Evolutionary conservation across 768 basidiomycete species (phyloP).

Genomic region (Kwoniella shandongensis): DNA sequence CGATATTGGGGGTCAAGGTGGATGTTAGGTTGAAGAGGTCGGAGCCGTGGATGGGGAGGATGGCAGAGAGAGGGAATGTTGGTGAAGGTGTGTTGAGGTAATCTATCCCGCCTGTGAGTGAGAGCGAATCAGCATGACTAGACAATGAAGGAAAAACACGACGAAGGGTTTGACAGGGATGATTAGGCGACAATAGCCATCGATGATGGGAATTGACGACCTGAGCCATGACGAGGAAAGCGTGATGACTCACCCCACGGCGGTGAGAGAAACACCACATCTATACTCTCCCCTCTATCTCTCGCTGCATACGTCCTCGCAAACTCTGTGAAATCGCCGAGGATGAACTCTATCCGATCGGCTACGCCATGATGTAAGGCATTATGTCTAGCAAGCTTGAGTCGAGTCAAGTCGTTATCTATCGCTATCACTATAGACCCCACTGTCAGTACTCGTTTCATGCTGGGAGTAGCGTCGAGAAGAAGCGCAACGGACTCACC

Average conservation of each 20-base stretch:
- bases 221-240: no score
- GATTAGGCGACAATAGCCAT: no score
- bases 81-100: slow-evolving; percentile 36
- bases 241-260: slow-evolving; percentile 94
- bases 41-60: slow-evolving; percentile 77
- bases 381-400: slow-evolving; percentile 89
- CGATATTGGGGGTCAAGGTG: slow-evolving; percentile 74
- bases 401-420: slow-evolving; percentile 77
- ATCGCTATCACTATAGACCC: slow-evolving; percentile 81
- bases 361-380: slow-evolving; percentile 91
- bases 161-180: slow-evolving; percentile 55
- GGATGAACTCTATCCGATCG: slow-evolving; percentile 90
- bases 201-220: slow-evolving; percentile 64
- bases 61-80: slow-evolving; percentile 66
- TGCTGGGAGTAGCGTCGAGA: not conserved
- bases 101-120: slow-evolving; percentile 42
- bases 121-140: slow-evolving; percentile 5
- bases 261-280: slow-evolving; percentile 88
- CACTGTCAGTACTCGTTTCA: not conserved
- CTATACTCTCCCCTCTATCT: slow-evolving; percentile 58
- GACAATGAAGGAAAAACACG: slow-evolving; percentile 24
- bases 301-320: slow-evolving; percentile 57
- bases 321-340: slow-evolving; percentile 80
- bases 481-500: no score
- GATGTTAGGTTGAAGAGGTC: slow-evolving; percentile 76